Conservation (phyloP, 176 grass and related monocot genomes). For the Typha latifolia region DNA sequence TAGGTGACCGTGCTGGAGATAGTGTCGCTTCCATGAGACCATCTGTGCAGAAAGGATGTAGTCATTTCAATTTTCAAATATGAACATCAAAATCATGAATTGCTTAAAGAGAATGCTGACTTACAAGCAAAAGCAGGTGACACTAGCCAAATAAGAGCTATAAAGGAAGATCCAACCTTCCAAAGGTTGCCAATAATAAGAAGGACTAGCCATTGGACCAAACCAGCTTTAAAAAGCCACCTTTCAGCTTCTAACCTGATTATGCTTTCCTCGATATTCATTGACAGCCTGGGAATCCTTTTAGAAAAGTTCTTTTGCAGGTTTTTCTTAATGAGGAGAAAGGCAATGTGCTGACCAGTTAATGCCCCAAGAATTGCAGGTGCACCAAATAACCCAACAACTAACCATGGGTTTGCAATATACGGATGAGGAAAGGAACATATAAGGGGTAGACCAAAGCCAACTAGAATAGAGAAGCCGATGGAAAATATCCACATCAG, state of each 20-base stretch:
- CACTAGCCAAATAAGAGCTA: slow-evolving; percentile 92
- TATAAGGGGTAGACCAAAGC: slow-evolving; percentile 53
- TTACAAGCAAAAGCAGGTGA: slow-evolving; percentile 93
- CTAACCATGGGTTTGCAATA: slow-evolving; percentile 69
- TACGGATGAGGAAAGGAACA: slow-evolving; percentile 63
- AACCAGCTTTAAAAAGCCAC: slow-evolving; percentile 96
- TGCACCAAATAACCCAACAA: slow-evolving; percentile 85
- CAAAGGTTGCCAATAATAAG: slow-evolving; percentile 74
- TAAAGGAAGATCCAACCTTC: slow-evolving; percentile 61
- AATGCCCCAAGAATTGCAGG: slow-evolving; percentile 85
- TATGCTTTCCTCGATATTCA: slow-evolving; percentile 30
- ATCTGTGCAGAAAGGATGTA: slow-evolving; percentile 41
- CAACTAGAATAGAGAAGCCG: slow-evolving; percentile 52
- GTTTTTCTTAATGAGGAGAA: slow-evolving; percentile 48
- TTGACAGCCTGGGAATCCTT: slow-evolving; percentile 29
- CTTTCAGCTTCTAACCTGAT: slow-evolving; percentile 81
- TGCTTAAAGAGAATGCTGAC: slow-evolving; percentile 25
- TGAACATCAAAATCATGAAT: slow-evolving; percentile 8
- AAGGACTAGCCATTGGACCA: slow-evolving; percentile 73
- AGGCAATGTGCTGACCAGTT: slow-evolving; percentile 75
- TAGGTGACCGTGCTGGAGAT: slow-evolving; percentile 58
- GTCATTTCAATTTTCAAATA: slow-evolving; percentile 6
- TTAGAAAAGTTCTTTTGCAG: slow-evolving; percentile 25
- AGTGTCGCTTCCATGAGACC: slow-evolving; percentile 97
- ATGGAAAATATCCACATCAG: slow-evolving; percentile 68